These are phyloP conservation scores for Populus tomentosa DNA, from an alignment of 441 rosid species.

Conservation along the genomic window DNA sequence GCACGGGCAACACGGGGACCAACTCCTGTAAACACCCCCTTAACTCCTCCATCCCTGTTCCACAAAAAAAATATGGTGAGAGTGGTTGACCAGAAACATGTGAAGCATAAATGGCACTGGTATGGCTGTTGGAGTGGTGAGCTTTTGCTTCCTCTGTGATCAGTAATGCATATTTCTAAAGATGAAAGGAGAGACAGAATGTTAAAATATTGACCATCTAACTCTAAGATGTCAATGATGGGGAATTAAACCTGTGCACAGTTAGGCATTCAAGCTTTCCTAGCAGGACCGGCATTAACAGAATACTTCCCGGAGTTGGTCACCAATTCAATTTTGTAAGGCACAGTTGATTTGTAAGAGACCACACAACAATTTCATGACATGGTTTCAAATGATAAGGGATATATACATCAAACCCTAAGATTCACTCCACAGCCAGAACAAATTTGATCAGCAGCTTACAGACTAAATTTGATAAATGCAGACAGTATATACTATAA, in stretches of 20 bases:
- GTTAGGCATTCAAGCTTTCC: background rate
- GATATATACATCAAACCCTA: no score
- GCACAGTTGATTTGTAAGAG: no score
- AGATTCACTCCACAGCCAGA: background rate
- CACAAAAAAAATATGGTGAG: background rate
- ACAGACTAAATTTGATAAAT: no score
- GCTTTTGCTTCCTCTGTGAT: background rate
- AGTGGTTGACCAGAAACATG: background rate
- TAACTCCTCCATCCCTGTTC: constrained; percentile 53
- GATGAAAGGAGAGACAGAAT: background rate
- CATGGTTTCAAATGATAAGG: background rate
- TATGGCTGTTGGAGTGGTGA: background rate
- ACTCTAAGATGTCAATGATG: no score
- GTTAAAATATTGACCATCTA: background rate
- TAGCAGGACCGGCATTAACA: background rate
- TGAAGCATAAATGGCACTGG: background rate
- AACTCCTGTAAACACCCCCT: constrained; percentile 78
- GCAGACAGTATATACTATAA: no score
- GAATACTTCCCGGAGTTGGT: no score
- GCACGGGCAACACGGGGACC: constrained; percentile 91
- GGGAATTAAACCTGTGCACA: no score
- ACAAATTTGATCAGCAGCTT: no score
- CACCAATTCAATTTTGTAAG: no score
- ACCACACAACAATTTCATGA: background rate
- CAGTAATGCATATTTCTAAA: background rate